Evolutionary conservation across 2,329 filamentous ascomycete species (phyloP).

Genomic region (Aspergillus sp.): DNA sequence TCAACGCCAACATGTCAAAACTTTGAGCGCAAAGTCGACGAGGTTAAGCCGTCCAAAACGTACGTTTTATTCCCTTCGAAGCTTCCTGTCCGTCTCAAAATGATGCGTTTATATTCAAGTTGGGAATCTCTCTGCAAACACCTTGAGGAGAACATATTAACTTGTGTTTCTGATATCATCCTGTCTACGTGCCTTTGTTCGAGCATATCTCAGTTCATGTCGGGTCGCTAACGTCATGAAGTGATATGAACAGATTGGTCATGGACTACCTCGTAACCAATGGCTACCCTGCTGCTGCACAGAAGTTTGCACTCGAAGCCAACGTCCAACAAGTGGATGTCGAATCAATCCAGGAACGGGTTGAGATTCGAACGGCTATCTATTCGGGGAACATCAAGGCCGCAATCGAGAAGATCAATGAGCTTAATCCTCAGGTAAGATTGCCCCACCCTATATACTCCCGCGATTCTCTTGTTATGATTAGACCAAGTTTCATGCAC

Average conservation of each 20-base stretch:
- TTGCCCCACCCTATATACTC: constrained; percentile 4
- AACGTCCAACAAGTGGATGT: constrained; percentile 76
- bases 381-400: constrained; percentile 80
- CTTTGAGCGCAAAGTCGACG: constrained; percentile 80
- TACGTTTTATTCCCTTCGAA: constrained; percentile 51
- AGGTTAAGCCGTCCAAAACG: constrained; percentile 86
- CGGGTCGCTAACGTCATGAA: constrained; percentile 45
- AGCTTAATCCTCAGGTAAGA: constrained; percentile 85
- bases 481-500: constrained; percentile 99
- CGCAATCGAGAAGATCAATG: constrained; percentile 84
- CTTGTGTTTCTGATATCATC: constrained; percentile 67
- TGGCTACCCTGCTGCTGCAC: constrained; percentile 88
- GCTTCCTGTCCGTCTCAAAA: constrained; percentile 50
- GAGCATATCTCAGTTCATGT: neutral
- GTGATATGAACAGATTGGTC: constrained; percentile 92
- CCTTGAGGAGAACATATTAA: constrained; percentile 87
- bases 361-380: constrained; percentile 81
- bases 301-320: constrained; percentile 90
- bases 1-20: constrained; percentile 68
- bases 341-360: constrained; percentile 71
- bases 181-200: constrained; percentile 9
- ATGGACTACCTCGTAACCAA: constrained; percentile 97
- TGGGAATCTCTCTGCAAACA: constrained; percentile 99
- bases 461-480: constrained; percentile 63
- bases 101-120: constrained; percentile 82